phyloP scores from a whole-genome alignment of 805 yeast species.

The Nakazawaea holstii region DNA sequence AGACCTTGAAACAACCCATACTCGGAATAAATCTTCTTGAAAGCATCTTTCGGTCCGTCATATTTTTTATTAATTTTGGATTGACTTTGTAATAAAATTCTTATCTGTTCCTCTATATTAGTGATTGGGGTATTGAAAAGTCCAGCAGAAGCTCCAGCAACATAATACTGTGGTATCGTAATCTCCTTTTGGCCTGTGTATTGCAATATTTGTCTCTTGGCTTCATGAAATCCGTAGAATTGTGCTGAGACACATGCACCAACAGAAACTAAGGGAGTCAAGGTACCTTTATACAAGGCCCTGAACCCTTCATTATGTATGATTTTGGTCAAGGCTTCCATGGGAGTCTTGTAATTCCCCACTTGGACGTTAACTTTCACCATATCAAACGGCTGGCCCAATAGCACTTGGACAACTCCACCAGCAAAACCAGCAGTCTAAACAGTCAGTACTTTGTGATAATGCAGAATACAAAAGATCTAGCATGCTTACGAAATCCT shows the following conservation, averaged over 20 bases:
- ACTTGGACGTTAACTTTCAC: conserved; percentile 68
- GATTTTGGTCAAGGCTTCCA: conserved; percentile 46
- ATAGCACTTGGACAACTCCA: conserved; percentile 48
- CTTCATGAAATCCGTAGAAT: conserved; percentile 67
- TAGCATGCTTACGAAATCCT: conserved; percentile 35
- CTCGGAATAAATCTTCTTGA: conserved; percentile 32
- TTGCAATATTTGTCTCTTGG: conserved; percentile 50
- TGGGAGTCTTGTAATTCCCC: conserved; percentile 53
- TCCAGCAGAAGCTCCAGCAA: conserved; percentile 64
- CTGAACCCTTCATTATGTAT: conserved; percentile 53
- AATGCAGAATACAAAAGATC: too few species aligned
- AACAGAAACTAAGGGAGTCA: conserved; percentile 67
- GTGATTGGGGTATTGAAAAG: conserved; percentile 59
- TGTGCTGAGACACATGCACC: conserved; percentile 67
- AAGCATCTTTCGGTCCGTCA: conserved; percentile 38
- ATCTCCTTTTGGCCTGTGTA: conserved; percentile 24
- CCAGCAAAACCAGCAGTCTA: conserved; percentile 47
- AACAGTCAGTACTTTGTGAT: neutral
- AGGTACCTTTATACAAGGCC: conserved; percentile 63
- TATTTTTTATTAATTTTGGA: conserved; percentile 20
- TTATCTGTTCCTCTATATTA: conserved; percentile 61
- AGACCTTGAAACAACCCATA: conserved; percentile 42
- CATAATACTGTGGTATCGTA: conserved; percentile 49
- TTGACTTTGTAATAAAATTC: conserved; percentile 57
- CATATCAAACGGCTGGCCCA: conserved; percentile 67